Percentiles rank a stretch among this genome's conserved stretches.
These are phyloP conservation scores for Globisporangium viniferum DNA, from an alignment of 352 stramenopile species.

Conservation along the genomic window DNA sequence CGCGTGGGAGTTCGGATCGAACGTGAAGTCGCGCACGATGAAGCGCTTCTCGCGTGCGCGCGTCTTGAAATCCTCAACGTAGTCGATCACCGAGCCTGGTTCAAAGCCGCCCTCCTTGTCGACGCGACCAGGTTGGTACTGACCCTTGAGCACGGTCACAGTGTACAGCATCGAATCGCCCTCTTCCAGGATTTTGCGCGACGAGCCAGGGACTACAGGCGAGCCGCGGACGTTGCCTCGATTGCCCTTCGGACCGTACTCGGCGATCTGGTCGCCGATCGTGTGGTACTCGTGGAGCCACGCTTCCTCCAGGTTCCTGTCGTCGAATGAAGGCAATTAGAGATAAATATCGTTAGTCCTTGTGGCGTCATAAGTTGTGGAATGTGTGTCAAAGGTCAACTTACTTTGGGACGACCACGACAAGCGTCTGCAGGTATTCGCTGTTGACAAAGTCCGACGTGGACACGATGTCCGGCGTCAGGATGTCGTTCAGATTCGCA, in stretches of 20 bases:
- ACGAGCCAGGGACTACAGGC: slow-evolving; percentile 92
- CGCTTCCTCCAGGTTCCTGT: slow-evolving; percentile 81
- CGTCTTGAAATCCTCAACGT: slow-evolving; percentile 93
- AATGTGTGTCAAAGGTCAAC: not conserved
- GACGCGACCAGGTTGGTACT: slow-evolving; percentile 86
- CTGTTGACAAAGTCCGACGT: slow-evolving; percentile 93
- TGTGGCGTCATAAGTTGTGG: not conserved
- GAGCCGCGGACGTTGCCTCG: slow-evolving; percentile 91
- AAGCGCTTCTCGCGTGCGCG: slow-evolving; percentile 94
- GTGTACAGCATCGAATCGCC: slow-evolving; percentile 92
- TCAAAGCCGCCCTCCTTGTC: slow-evolving; percentile 91
- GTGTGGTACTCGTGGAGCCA: slow-evolving; percentile 88
- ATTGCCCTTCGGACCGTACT: slow-evolving; percentile 89
- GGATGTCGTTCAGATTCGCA: slow-evolving; percentile 93
- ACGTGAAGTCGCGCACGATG: slow-evolving; percentile 90
- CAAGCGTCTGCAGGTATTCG: slow-evolving; percentile 96
- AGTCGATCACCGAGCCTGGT: slow-evolving; percentile 90
- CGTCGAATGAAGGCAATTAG: not conserved
- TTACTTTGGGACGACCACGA: slow-evolving; percentile 93
- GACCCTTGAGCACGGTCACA: slow-evolving; percentile 94
- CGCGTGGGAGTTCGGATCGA: slow-evolving; percentile 86
- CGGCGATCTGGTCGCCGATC: slow-evolving; percentile 87
- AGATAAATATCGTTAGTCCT: not conserved
- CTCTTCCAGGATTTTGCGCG: slow-evolving; percentile 90
- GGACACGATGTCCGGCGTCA: slow-evolving; percentile 90